Conservation (phyloP, 176 grass and related monocot genomes). For the Oryza punctata region DNA sequence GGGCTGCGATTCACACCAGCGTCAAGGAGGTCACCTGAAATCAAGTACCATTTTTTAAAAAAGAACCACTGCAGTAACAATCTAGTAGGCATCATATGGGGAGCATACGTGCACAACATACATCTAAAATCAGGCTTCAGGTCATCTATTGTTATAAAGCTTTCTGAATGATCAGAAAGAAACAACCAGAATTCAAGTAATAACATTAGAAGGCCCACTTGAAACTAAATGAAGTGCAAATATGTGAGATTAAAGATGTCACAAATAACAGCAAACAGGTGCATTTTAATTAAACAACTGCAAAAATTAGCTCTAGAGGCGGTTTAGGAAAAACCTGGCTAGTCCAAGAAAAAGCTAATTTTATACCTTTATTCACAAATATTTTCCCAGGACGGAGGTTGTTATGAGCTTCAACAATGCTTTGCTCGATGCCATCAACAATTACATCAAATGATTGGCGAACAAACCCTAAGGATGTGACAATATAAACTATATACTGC, state of each 20-base stretch:
- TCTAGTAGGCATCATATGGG: slow-evolving; percentile 9
- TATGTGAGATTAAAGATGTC: background rate
- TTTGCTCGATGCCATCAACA: slow-evolving; percentile 90
- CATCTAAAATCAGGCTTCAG: slow-evolving; percentile 13
- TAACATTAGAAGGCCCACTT: slow-evolving; percentile 26
- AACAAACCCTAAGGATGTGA: slow-evolving; percentile 97
- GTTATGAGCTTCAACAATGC: slow-evolving; percentile 88
- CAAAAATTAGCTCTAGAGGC: background rate
- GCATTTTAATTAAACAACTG: background rate
- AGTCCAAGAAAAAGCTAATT: slow-evolving; percentile 15
- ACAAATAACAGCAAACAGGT: background rate
- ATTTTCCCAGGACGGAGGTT: slow-evolving; percentile 78
- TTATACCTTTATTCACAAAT: slow-evolving; percentile 86
- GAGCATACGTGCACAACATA: background rate
- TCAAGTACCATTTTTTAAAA: slow-evolving; percentile 1
- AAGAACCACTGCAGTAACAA: slow-evolving; percentile 5
- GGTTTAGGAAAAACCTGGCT: background rate
- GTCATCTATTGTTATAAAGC: background rate
- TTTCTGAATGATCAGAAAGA: slow-evolving; percentile 23
- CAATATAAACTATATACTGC: slow-evolving; percentile 91
- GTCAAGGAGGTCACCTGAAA: slow-evolving; percentile 85
- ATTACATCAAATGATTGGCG: slow-evolving; percentile 94
- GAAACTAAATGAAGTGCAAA: slow-evolving; percentile 3
- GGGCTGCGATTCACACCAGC: slow-evolving; percentile 94
- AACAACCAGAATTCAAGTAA: background rate